These are phyloP conservation scores for Phytophthora quininea DNA, from an alignment of 352 stramenopile genomes.

Conservation along the genomic window DNA sequence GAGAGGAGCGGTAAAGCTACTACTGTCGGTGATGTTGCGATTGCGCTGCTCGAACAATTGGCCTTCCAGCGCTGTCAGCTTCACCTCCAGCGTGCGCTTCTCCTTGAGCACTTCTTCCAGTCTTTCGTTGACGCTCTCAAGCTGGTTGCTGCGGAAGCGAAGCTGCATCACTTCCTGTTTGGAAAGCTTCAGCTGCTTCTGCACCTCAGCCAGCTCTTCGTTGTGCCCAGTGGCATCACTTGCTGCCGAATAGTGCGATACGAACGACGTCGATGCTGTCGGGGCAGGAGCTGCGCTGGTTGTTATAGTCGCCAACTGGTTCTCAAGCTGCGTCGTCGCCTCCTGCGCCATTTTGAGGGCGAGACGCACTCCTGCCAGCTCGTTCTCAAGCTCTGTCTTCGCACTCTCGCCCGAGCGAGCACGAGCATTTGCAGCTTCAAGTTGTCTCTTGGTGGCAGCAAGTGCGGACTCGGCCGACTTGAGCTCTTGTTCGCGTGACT, in stretches of 20 bases:
- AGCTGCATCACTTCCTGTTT: slow-evolving; percentile 87
- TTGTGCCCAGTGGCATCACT: slow-evolving; percentile 31
- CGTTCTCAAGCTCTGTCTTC: slow-evolving; percentile 21
- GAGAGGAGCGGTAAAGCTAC: slow-evolving; percentile 37
- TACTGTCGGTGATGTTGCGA: slow-evolving; percentile 64
- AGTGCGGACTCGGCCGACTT: slow-evolving; percentile 23
- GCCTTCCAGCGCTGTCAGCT: slow-evolving; percentile 78
- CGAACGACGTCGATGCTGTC: slow-evolving; percentile 34
- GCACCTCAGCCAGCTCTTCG: slow-evolving; percentile 61
- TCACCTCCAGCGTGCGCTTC: slow-evolving; percentile 79
- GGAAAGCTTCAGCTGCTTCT: slow-evolving; percentile 79
- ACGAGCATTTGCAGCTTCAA: slow-evolving; percentile 28
- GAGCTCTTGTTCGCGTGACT: slow-evolving; percentile 32
- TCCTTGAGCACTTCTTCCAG: slow-evolving; percentile 79
- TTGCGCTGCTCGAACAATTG: slow-evolving; percentile 81
- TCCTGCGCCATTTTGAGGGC: slow-evolving; percentile 42
- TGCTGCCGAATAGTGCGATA: slow-evolving; percentile 25
- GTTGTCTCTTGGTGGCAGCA: slow-evolving; percentile 27
- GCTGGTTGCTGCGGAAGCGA: slow-evolving; percentile 81
- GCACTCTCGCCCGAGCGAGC: slow-evolving; percentile 12
- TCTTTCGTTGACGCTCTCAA: slow-evolving; percentile 70
- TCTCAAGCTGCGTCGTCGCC: slow-evolving; percentile 43
- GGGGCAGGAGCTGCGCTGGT: slow-evolving; percentile 12
- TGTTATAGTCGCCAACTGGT: slow-evolving; percentile 41
- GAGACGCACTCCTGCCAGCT: slow-evolving; percentile 32